phyloP scores from a whole-genome alignment of 192 early-diverging fungal species.

The Piromyces finnis region DNA sequence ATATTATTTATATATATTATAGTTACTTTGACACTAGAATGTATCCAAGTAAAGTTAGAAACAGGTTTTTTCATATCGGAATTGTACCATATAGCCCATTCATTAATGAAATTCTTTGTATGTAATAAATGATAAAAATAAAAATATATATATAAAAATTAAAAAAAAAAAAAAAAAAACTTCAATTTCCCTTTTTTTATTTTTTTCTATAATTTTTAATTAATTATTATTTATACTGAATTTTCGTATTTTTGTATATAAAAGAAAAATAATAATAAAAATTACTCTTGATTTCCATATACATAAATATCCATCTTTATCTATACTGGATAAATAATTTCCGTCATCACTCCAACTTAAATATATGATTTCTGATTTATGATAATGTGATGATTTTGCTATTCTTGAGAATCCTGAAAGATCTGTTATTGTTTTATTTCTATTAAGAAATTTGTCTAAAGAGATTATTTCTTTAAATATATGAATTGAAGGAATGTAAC shows the following conservation, averaged over 20 bases:
- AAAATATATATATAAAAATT: too few relatives aligned
- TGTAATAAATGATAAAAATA: too few relatives aligned
- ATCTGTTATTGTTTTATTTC: neutral
- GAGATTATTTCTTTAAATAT: neutral
- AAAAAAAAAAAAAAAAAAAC: too few relatives aligned
- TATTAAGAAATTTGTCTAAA: neutral
- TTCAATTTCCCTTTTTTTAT: too few relatives aligned
- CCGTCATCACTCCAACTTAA: neutral
- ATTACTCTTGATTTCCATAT: neutral
- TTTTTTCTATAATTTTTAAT: too few relatives aligned
- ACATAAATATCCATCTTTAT: neutral
- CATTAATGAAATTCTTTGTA: neutral
- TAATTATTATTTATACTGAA: too few relatives aligned
- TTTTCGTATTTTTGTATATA: too few relatives aligned
- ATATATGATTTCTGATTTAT: neutral
- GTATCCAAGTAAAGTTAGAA: neutral
- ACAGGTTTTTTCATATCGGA: neutral
- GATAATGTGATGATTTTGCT: neutral
- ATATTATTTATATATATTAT: too few relatives aligned
- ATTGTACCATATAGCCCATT: neutral
- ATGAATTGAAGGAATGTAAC: neutral
- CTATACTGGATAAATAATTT: neutral
- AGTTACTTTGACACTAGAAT: neutral
- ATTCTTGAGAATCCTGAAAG: neutral
- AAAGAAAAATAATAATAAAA: too few relatives aligned